Percentiles rank a stretch among this genome's conserved stretches.
These are phyloP conservation scores for Hymenoscyphus albidus DNA, from an alignment of 2,329 filamentous ascomycete species.

Conservation along the genomic window DNA sequence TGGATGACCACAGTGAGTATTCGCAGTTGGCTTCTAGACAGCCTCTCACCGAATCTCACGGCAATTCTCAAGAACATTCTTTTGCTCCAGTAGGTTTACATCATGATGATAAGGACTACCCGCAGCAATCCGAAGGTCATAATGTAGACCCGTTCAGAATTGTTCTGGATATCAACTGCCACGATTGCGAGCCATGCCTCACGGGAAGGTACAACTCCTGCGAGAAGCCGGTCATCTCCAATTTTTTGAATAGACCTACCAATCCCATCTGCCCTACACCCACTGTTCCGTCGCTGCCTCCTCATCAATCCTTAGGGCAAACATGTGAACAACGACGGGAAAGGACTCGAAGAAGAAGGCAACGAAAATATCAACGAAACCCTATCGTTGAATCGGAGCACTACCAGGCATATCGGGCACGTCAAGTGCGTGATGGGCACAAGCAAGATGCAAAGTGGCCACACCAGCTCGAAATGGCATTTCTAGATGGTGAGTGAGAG, in stretches of 20 bases:
- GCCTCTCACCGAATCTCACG: slow-evolving; percentile 32
- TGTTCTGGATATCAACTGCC: background rate
- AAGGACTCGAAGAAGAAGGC: slow-evolving; percentile 29
- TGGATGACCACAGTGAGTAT: slow-evolving; percentile 23
- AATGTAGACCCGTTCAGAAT: slow-evolving; percentile 13
- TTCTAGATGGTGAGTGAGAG: slow-evolving; percentile 57
- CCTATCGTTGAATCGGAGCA: slow-evolving; percentile 59
- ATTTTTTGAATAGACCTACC: background rate
- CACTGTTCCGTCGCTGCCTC: slow-evolving; percentile 29
- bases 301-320: slow-evolving; percentile 20
- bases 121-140: slow-evolving; percentile 22
- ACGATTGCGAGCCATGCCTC: background rate
- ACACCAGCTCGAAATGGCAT: slow-evolving; percentile 60
- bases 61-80: slow-evolving; percentile 31
- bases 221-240: background rate
- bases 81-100: slow-evolving; percentile 27
- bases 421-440: slow-evolving; percentile 58
- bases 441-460: slow-evolving; percentile 60
- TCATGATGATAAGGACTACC: slow-evolving; percentile 31
- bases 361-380: slow-evolving; percentile 42
- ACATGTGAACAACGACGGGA: slow-evolving; percentile 34
- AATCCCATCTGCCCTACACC: slow-evolving; percentile 19
- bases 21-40: slow-evolving; percentile 20
- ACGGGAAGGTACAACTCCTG: background rate
- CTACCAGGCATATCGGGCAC: slow-evolving; percentile 62